phyloP scores from a whole-genome alignment of 2,329 filamentous ascomycete genomes.

The Monilinia vaccinii-corymbosi region DNA sequence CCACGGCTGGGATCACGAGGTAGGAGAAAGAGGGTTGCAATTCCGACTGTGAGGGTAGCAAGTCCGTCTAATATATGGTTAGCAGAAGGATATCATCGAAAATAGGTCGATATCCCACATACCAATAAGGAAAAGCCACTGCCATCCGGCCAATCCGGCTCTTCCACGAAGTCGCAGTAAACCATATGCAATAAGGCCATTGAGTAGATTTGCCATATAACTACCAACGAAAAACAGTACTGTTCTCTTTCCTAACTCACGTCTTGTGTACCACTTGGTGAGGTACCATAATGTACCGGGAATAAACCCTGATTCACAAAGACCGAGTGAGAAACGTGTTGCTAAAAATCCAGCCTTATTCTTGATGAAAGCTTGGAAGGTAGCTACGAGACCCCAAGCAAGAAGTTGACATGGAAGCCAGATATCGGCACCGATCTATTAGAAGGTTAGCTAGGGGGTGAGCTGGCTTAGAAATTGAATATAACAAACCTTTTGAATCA shows the following conservation, averaged over 20 bases:
- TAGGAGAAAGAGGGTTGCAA: constrained; percentile 1
- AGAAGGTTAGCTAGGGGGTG: constrained; percentile 34
- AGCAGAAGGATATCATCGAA: constrained; percentile 24
- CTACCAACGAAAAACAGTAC: constrained; percentile 7
- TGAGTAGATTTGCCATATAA: constrained; percentile 1
- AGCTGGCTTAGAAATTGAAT: too few species aligned
- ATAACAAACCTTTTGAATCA: constrained; percentile 1
- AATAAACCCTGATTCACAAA: constrained; percentile 42
- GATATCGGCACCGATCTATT: constrained; percentile 41
- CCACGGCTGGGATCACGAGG: constrained; percentile 8
- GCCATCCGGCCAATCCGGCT: constrained; percentile 45
- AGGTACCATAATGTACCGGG: constrained; percentile 34
- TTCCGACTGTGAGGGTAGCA: constrained; percentile 15
- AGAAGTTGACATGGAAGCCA: constrained; percentile 44
- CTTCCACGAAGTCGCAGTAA: constrained; percentile 45
- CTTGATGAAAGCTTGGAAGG: constrained; percentile 36
- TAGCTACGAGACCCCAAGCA: constrained; percentile 45
- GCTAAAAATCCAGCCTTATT: constrained; percentile 31
- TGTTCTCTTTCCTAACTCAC: constrained; percentile 3
- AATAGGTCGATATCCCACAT: not conserved
- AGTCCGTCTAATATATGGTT: constrained; percentile 8
- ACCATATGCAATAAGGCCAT: constrained; percentile 38
- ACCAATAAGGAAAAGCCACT: constrained; percentile 40
- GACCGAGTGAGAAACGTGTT: constrained; percentile 23
- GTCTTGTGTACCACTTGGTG: constrained; percentile 5